Evolutionary conservation across 768 basidiomycete genomes (phyloP).

Genomic region (Russula olivacea): DNA sequence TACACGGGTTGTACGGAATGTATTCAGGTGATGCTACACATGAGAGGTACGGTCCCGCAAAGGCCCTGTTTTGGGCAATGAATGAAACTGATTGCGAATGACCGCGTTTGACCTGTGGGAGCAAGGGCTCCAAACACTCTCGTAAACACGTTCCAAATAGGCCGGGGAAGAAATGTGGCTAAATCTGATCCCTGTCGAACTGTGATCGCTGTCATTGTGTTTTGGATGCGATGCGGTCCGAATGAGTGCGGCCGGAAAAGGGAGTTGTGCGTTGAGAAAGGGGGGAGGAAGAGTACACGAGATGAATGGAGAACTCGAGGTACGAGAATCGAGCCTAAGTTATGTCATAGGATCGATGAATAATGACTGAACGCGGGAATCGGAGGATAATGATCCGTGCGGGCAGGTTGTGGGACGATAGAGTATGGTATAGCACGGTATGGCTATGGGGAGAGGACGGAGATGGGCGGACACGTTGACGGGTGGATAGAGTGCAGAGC

Average conservation of each 20-base stretch:
- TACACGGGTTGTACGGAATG: constrained; percentile 22
- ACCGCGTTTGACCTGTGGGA: constrained; percentile 19
- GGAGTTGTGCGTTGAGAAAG: neutral
- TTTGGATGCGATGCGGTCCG: constrained; percentile 16
- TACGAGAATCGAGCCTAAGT: constrained; percentile 24
- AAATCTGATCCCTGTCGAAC: constrained; percentile 15
- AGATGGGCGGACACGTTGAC: constrained; percentile 23
- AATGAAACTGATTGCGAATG: constrained; percentile 22
- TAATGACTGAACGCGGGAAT: constrained; percentile 15
- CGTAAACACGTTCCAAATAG: constrained; percentile 19
- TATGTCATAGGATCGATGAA: constrained; percentile 23
- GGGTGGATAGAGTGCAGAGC: constrained; percentile 14
- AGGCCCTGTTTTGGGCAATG: constrained; percentile 20
- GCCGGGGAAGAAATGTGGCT: constrained; percentile 17
- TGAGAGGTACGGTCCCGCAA: constrained; percentile 20
- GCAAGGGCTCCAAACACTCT: constrained; percentile 18
- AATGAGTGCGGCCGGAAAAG: constrained; percentile 5
- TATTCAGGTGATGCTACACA: constrained; percentile 22
- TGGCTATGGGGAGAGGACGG: constrained; percentile 20
- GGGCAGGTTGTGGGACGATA: constrained; percentile 16
- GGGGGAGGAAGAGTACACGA: constrained; percentile 2
- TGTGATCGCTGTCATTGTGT: constrained; percentile 19
- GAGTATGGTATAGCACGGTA: constrained; percentile 14
- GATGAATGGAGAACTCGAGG: constrained; percentile 23
- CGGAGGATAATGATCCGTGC: constrained; percentile 23